These are phyloP conservation scores for Boletus tylopilopsis DNA, from an alignment of 768 basidiomycete genomes.

Conservation along the genomic window DNA sequence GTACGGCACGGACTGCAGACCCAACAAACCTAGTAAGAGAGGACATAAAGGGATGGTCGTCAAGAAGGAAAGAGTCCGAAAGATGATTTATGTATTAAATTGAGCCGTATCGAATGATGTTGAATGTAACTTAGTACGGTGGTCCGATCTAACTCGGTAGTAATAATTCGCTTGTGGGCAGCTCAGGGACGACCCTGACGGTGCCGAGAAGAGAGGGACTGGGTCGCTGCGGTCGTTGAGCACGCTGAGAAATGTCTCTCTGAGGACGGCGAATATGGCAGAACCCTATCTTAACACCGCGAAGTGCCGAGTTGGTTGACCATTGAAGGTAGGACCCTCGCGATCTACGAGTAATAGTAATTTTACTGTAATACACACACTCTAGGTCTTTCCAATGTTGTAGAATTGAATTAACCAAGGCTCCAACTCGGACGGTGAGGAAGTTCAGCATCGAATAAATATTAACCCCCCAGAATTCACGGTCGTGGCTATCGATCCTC, in stretches of 20 bases:
- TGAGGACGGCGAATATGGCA: too few species aligned
- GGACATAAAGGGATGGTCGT: slow-evolving; percentile 16
- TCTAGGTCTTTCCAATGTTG: too few species aligned
- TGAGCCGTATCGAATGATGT: slow-evolving; percentile 16
- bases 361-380: too few species aligned
- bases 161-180: background rate
- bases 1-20: slow-evolving; percentile 9
- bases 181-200: slow-evolving; percentile 2
- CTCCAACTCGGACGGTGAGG: too few species aligned
- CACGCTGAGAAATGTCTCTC: background rate
- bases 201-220: background rate
- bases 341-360: too few species aligned
- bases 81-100: slow-evolving; percentile 19
- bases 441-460: too few species aligned
- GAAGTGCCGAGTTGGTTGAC: too few species aligned
- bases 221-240: background rate
- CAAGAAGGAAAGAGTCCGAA: background rate
- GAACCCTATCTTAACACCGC: too few species aligned
- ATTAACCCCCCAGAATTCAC: too few species aligned
- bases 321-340: too few species aligned
- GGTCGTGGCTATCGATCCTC: too few species aligned
- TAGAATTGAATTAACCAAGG: too few species aligned
- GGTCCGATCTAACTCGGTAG: slow-evolving; percentile 9
- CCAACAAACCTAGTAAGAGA: slow-evolving; percentile 10
- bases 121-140: background rate